Evolutionary conservation across 1,284 basidiomycete genomes (phyloP).

Genomic region (Pseudozyma thailandica): DNA sequence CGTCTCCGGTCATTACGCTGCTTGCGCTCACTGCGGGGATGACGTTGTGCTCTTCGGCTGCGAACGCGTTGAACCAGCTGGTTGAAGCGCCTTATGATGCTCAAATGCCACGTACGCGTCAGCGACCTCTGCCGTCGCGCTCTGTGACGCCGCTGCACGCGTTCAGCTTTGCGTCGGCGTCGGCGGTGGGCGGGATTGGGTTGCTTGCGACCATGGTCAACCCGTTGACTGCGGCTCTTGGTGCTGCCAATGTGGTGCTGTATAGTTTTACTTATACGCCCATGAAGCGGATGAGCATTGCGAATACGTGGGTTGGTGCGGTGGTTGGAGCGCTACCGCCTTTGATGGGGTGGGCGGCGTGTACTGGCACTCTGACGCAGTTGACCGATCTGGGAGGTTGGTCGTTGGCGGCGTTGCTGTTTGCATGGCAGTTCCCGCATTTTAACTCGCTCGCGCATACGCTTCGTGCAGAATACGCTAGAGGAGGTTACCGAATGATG

Average conservation of each 20-base stretch:
- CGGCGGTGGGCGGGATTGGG: slow-evolving; percentile 80
- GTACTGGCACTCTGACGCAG: slow-evolving; percentile 82
- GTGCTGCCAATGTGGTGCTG: slow-evolving; percentile 84
- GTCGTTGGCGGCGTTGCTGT: slow-evolving; percentile 72
- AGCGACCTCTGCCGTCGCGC: slow-evolving; percentile 85
- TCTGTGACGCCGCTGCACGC: slow-evolving; percentile 87
- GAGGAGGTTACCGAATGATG: slow-evolving; percentile 94
- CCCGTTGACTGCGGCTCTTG: slow-evolving; percentile 85
- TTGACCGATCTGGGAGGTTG: slow-evolving; percentile 67
- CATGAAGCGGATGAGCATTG: slow-evolving; percentile 87
- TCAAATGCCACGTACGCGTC: slow-evolving; percentile 92
- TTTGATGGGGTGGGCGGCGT: slow-evolving; percentile 97
- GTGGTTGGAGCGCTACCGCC: slow-evolving; percentile 93
- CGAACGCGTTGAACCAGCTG: slow-evolving; percentile 94
- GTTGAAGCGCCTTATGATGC: slow-evolving; percentile 96
- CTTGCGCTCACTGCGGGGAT: slow-evolving; percentile 90
- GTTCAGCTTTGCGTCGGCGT: slow-evolving; percentile 78
- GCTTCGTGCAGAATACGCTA: slow-evolving; percentile 86
- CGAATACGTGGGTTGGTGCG: slow-evolving; percentile 94
- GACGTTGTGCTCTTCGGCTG: slow-evolving; percentile 88
- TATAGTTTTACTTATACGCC: slow-evolving; percentile 94
- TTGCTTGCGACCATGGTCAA: slow-evolving; percentile 87
- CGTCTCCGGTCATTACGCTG: slow-evolving; percentile 70
- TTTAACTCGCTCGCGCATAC: slow-evolving; percentile 94
- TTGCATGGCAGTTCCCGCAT: slow-evolving; percentile 98